Evolutionary conservation across 2,329 filamentous ascomycete genomes (phyloP).

Genomic region (Claviceps pazoutovae): DNA sequence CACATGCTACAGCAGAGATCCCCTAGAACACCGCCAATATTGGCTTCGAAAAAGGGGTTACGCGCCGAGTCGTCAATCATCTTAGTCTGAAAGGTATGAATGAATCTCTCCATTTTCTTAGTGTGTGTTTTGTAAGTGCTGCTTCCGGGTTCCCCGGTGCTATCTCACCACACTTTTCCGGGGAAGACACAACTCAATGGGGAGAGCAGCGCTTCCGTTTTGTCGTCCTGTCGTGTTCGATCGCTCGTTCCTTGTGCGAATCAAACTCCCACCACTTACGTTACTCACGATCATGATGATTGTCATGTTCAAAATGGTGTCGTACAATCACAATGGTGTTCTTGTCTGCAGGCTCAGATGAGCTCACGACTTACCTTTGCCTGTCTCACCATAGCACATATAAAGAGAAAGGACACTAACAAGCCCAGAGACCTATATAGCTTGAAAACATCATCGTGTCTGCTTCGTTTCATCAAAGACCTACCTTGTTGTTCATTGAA

Average conservation of each 20-base stretch:
- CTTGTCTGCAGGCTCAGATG: too few relatives aligned
- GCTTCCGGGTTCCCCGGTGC: neutral
- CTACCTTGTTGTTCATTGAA: neutral
- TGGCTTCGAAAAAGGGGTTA: neutral
- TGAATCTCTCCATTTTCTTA: neutral
- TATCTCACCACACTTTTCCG: neutral
- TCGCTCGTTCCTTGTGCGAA: neutral
- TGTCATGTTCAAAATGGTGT: neutral
- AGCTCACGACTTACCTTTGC: too few relatives aligned
- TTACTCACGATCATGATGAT: neutral
- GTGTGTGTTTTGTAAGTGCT: neutral
- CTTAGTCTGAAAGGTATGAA: neutral
- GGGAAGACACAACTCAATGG: neutral
- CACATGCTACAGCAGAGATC: neutral
- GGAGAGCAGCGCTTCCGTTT: neutral
- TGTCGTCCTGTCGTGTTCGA: neutral
- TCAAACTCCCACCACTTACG: neutral
- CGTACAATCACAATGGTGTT: neutral
- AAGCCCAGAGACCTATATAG: neutral
- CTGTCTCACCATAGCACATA: neutral
- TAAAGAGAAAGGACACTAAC: slow-evolving; percentile 3
- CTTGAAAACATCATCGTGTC: neutral
- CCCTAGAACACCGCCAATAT: neutral
- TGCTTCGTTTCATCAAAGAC: neutral
- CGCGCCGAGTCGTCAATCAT: neutral